These are phyloP conservation scores for Cantharellus cinnabarinus DNA, from an alignment of 768 basidiomycete genomes.

Conservation along the genomic window DNA sequence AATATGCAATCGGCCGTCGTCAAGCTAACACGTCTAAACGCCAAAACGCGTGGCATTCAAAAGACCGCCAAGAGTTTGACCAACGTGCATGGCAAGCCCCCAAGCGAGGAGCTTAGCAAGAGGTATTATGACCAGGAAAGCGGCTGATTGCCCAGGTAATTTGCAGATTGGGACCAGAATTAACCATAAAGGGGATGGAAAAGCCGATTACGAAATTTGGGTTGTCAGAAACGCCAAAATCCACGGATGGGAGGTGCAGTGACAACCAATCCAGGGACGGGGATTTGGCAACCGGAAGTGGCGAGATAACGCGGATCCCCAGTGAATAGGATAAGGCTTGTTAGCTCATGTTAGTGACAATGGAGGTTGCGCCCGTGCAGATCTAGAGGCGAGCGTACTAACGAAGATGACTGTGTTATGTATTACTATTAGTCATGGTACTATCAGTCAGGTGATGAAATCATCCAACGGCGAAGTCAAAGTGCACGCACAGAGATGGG, in stretches of 20 bases:
- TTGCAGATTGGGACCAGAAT: too few relatives aligned
- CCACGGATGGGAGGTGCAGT: too few relatives aligned
- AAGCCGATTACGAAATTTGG: background rate
- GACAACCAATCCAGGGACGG: too few relatives aligned
- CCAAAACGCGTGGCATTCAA: conserved; percentile 39
- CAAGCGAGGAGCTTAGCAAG: conserved; percentile 55
- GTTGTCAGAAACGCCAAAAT: background rate
- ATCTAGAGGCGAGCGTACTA: conserved; percentile 30
- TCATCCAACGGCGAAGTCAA: background rate
- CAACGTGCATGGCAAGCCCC: conserved; percentile 59
- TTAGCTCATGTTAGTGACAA: too few relatives aligned
- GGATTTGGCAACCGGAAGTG: too few relatives aligned
- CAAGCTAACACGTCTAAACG: conserved; percentile 24
- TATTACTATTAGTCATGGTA: background rate
- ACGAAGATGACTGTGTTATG: conserved; percentile 47
- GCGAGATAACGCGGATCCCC: too few relatives aligned
- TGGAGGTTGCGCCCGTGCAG: too few relatives aligned
- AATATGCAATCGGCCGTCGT: background rate
- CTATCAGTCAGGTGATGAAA: background rate
- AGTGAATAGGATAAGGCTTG: too few relatives aligned
- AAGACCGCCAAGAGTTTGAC: conserved; percentile 65
- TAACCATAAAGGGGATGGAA: background rate
- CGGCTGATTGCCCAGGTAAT: conserved; percentile 23
- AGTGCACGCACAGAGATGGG: conserved; percentile 36
- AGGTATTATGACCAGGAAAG: conserved; percentile 67